Conservation (phyloP, 23 red algal species). For the Gracilaria gracilis region DNA sequence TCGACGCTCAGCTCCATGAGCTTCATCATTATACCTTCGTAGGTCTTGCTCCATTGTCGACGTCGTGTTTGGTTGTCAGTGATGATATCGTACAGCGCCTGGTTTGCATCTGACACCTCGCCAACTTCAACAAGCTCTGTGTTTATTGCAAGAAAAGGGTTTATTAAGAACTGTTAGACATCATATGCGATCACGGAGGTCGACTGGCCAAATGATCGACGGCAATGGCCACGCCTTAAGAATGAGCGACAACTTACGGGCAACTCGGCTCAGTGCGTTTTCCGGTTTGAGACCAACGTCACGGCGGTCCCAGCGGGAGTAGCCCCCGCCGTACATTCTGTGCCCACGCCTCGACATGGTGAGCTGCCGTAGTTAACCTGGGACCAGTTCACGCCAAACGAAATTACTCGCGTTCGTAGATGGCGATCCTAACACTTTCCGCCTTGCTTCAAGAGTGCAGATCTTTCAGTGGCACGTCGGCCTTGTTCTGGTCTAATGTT, state of each 20-base stretch:
- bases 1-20: constrained; percentile 95
- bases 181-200: background rate
- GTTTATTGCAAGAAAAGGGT: background rate
- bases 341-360: constrained; percentile 54
- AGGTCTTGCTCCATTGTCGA: constrained; percentile 95
- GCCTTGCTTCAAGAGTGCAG: background rate
- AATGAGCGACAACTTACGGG: constrained; percentile 76
- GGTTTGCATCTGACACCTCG: constrained; percentile 83
- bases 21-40: constrained; percentile 98
- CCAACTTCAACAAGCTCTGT: constrained; percentile 96
- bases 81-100: constrained; percentile 93
- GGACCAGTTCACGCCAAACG: background rate
- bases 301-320: constrained; percentile 69
- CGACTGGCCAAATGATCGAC: background rate
- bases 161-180: background rate
- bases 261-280: constrained; percentile 91
- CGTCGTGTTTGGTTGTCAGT: constrained; percentile 93
- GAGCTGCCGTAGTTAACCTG: constrained; percentile 1
- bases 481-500: constrained; percentile 1
- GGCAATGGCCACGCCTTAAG: background rate
- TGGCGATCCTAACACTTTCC: background rate
- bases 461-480: background rate
- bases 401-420: background rate
- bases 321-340: constrained; percentile 43
- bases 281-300: constrained; percentile 93